A percentile compares a stretch with the other conserved stretches of the same genome.
Conservation (phyloP, 345 rosid genomes). For the Psidium guajava region DNA sequence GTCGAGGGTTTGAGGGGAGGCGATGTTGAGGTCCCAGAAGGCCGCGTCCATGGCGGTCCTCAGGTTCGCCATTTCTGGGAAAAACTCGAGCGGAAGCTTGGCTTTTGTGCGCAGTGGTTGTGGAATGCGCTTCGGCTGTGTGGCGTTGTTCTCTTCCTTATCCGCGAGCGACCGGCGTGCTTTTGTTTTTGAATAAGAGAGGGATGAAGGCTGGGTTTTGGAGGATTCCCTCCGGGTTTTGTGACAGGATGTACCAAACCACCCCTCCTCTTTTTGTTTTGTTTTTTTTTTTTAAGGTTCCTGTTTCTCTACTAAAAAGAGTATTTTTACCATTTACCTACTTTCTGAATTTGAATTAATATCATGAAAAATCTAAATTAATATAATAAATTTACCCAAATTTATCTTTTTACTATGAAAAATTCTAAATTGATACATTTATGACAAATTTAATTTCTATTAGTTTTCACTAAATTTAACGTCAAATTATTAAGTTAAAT, state of each 20-base stretch:
- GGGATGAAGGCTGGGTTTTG: neutral
- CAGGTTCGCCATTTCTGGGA: slow-evolving; percentile 50
- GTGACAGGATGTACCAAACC: neutral
- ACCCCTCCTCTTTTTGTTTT: no score
- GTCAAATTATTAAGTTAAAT: no score
- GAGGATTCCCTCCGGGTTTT: neutral
- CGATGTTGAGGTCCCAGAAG: slow-evolving; percentile 66
- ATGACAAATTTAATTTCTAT: no score
- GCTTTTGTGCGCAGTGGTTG: neutral
- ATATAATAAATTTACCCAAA: no score
- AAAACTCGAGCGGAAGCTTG: neutral
- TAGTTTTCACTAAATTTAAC: no score
- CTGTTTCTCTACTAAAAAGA: neutral
- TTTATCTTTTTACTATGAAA: no score
- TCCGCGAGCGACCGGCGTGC: neutral
- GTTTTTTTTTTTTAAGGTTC: neutral
- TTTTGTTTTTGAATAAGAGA: neutral
- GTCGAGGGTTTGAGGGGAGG: slow-evolving; percentile 55
- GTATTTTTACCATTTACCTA: neutral
- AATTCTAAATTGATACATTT: no score
- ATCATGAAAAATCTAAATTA: no score
- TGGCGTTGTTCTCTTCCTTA: neutral
- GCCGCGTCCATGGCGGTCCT: slow-evolving; percentile 71
- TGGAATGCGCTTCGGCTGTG: neutral
- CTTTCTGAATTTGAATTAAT: neutral